Evolutionary conservation across 1,284 basidiomycete genomes (phyloP).

Genomic region (Melampsora americana): DNA sequence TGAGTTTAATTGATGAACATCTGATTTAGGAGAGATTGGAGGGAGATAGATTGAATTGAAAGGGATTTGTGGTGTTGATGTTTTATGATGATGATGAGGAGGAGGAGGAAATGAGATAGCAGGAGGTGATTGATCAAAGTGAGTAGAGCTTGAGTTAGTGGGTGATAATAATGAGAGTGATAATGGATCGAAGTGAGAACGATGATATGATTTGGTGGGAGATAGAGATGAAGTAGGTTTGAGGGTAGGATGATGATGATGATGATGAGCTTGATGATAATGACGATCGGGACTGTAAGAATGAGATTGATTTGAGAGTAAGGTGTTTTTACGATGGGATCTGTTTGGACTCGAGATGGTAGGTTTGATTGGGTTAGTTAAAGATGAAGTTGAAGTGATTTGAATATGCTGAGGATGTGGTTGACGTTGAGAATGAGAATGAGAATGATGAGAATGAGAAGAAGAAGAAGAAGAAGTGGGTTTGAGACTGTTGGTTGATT

Average conservation of each 20-base stretch:
- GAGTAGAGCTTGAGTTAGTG: no score
- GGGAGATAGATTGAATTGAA: neutral
- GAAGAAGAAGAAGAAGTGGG: no score
- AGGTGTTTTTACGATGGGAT: neutral
- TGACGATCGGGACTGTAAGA: neutral
- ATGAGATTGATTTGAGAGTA: neutral
- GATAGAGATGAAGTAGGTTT: neutral
- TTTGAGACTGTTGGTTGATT: no score
- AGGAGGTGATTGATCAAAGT: no score
- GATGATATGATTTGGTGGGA: no score
- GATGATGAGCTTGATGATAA: neutral
- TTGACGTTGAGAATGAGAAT: neutral
- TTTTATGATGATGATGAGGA: neutral
- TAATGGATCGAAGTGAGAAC: no score
- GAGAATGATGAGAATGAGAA: no score
- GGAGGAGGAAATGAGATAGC: neutral
- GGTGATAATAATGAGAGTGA: no score
- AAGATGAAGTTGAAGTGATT: neutral
- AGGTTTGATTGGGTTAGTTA: no score
- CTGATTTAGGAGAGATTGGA: no score
- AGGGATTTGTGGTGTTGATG: neutral
- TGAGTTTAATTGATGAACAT: no score
- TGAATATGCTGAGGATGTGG: neutral
- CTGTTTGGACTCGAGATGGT: neutral
- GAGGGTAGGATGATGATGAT: neutral